phyloP scores from a whole-genome alignment of 495 filamentous ascomycete species.

The Neurospora sp. region DNA sequence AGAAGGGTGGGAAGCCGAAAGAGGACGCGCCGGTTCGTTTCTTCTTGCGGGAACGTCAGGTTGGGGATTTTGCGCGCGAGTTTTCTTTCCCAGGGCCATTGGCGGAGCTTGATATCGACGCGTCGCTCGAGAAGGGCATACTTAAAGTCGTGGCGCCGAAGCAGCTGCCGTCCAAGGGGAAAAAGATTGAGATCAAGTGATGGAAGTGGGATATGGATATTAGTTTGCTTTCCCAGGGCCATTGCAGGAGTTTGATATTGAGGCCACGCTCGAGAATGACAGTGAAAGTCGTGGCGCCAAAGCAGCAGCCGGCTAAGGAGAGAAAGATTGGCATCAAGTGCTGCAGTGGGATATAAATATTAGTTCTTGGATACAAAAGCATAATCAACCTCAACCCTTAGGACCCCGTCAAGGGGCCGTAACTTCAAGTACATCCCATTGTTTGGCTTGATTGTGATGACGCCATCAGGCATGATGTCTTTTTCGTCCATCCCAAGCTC shows the following conservation, averaged over 20 bases:
- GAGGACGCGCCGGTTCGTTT: not conserved
- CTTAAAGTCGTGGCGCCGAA: conserved; percentile 15
- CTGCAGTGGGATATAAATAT: not conserved
- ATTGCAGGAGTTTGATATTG: conserved; percentile 13
- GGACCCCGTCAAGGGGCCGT: not conserved
- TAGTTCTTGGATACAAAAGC: not conserved
- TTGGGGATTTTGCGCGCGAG: conserved; percentile 15
- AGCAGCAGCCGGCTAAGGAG: conserved; percentile 4
- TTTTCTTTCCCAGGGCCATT: conserved; percentile 16
- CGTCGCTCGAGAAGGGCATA: conserved; percentile 14
- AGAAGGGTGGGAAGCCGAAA: not conserved
- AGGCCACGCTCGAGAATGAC: conserved; percentile 12
- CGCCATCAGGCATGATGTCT: conserved; percentile 44
- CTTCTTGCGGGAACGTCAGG: conserved; percentile 8
- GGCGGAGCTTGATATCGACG: conserved; percentile 15
- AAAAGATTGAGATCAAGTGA: conserved; percentile 11
- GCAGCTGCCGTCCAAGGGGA: conserved; percentile 1
- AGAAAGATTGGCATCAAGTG: conserved; percentile 9
- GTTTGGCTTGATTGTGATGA: conserved; percentile 50
- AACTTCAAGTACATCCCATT: conserved; percentile 41
- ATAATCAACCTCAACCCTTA: not conserved
- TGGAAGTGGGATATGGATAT: not conserved
- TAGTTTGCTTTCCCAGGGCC: conserved; percentile 14
- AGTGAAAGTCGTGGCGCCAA: conserved; percentile 13
- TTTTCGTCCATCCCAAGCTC: conserved; percentile 41